Percentiles rank a stretch among this genome's conserved stretches.
These are phyloP conservation scores for Cercospora zeina DNA, from an alignment of 2,329 filamentous ascomycete species.

Conservation along the genomic window DNA sequence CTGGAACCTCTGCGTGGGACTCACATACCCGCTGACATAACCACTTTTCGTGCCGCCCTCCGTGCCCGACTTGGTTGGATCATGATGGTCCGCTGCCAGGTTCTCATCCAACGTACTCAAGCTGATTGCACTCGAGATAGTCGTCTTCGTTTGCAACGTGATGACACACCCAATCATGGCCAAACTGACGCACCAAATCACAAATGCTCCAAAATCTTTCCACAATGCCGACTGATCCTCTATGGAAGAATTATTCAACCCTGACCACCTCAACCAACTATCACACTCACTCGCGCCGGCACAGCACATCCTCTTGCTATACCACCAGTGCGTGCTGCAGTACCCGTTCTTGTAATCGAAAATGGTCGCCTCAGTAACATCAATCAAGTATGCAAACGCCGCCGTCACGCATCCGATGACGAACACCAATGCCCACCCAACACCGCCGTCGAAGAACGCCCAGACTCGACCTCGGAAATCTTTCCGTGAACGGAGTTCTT, in stretches of 20 bases:
- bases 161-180: constrained; percentile 72
- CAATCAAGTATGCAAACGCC: constrained; percentile 80
- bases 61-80: constrained; percentile 37
- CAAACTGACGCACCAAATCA: constrained; percentile 69
- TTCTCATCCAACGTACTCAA: constrained; percentile 92
- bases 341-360: constrained; percentile 93
- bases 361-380: constrained; percentile 78
- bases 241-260: constrained; percentile 55
- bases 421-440: constrained; percentile 92
- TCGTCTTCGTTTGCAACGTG: constrained; percentile 87
- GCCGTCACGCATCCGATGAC: constrained; percentile 86
- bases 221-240: constrained; percentile 52
- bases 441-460: constrained; percentile 78
- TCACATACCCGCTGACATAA: constrained; percentile 39
- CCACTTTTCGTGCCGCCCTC: constrained; percentile 44
- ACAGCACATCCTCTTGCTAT: constrained; percentile 69
- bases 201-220: constrained; percentile 77
- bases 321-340: constrained; percentile 69
- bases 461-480: constrained; percentile 79
- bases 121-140: constrained; percentile 84
- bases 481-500: constrained; percentile 75
- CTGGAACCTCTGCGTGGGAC: constrained; percentile 45
- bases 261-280: constrained; percentile 65
- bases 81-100: constrained; percentile 65
- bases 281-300: constrained; percentile 54